Base-by-base conservation (phyloP, 2,329 filamentous ascomycete genomes). In the Lachnellula occidentalis region DNA sequence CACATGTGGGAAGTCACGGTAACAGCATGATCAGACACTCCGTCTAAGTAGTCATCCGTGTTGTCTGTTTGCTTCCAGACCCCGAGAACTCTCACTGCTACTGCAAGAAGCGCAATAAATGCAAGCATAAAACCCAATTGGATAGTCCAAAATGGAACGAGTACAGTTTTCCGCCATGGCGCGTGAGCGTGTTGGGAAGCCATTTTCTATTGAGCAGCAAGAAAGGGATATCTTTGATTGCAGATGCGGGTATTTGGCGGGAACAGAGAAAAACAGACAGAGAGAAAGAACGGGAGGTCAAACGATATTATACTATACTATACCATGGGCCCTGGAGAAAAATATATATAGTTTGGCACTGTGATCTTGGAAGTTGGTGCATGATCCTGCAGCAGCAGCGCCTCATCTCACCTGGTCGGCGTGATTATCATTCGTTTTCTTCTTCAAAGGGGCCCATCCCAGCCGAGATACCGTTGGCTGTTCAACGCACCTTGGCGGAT, bases 61-160 rank as follows among this genome's bases (percentile, higher is more conserved):
- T 51, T 15, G 15, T 51, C 31, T 15, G 47, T 22, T 50, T 31
- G 34, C 5, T 50, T 34, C 36, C 46, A 56, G 11, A 2, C 24
- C 2, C 47, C 54, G 15, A 63, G 34, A 19, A 54, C 37, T 2
- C 50, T 48, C 4, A 54, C 24, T 17, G 58, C 50, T 9, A 60
- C 21, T 2, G 45, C 48, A 2, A 62, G 42, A 11, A 59, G 49
- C 0, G 22, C 58, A 21, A 65, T 58, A 34, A 62, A 53, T 8
- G 56, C 14, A n/a, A 61, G 36, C 42, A 58, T 48, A 42, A 64
- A 57, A 12, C 59, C 19, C 24, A 64, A 31, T 43, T 66, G 63
- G 11, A 64, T n/a, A 2, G 46, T 52, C 63, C 63, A 66, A 47
- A 60, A 64, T 19, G 63, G 63, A 34, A 66, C 52, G 11, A 66